A percentile compares a stretch with the other conserved stretches of the same genome.
Conservation (phyloP, 192 early-diverging fungal genomes). For the Diversispora epigaea region DNA sequence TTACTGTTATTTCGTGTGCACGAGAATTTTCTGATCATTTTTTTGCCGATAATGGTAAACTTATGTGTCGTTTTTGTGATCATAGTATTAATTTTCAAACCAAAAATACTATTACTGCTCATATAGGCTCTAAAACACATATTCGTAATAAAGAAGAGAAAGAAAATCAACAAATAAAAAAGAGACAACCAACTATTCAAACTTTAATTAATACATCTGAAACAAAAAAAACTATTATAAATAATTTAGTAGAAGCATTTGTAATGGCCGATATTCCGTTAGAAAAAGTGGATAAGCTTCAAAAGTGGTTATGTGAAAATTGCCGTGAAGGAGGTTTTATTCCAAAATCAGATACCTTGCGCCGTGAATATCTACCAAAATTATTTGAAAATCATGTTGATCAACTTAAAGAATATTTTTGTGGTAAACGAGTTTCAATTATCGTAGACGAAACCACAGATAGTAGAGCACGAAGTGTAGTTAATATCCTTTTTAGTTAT, state of each 20-base stretch:
- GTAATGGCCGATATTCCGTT: conserved; percentile 5
- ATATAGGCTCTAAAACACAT: background rate
- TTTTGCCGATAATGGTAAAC: background rate
- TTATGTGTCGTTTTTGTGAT: too few relatives aligned
- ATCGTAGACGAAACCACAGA: conserved; percentile 8
- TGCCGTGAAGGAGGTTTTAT: background rate
- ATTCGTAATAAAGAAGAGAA: conserved; percentile 3
- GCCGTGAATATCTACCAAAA: too few relatives aligned
- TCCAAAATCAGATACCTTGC: too few relatives aligned
- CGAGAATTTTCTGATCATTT: conserved; percentile 1
- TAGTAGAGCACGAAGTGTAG: conserved; percentile 2
- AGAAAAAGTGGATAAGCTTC: conserved; percentile 1
- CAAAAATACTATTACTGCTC: background rate
- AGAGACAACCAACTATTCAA: background rate
- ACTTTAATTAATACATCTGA: background rate
- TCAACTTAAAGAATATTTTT: conserved; percentile 6
- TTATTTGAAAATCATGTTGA: background rate
- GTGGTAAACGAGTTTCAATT: background rate
- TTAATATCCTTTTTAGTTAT: conserved; percentile 4
- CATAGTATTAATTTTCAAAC: too few relatives aligned
- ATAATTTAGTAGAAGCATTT: background rate
- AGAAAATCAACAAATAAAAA: too few relatives aligned
- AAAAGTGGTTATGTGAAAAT: too few relatives aligned
- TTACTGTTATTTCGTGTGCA: background rate
- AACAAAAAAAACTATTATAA: background rate